phyloP scores from a whole-genome alignment of 2,329 filamentous ascomycete species.

The Botryotinia convoluta region DNA sequence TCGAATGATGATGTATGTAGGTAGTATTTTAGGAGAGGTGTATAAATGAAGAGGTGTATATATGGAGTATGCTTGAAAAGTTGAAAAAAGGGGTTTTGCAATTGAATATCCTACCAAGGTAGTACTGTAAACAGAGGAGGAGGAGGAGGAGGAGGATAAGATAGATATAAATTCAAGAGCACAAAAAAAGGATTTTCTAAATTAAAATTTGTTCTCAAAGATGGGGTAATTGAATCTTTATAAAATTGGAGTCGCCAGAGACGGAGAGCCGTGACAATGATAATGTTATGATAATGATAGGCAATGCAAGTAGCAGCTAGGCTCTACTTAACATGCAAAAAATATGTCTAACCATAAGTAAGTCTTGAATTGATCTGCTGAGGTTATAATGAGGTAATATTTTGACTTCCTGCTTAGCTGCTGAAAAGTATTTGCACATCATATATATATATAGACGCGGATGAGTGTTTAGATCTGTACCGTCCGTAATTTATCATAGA shows the following conservation, averaged over 20 bases:
- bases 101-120: background rate
- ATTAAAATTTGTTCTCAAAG: background rate
- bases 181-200: background rate
- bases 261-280: background rate
- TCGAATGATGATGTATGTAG: background rate
- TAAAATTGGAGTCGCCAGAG: background rate
- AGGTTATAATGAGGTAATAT: slow-evolving; percentile 12
- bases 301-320: background rate
- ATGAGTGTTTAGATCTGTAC: background rate
- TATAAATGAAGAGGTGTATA: background rate
- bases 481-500: background rate
- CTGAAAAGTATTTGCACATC: background rate
- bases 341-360: background rate
- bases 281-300: background rate
- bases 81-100: background rate
- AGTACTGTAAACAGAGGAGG: background rate
- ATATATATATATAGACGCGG: background rate
- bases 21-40: background rate
- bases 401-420: background rate
- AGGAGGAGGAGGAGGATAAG: background rate
- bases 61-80: background rate
- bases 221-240: slow-evolving; percentile 9
- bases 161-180: background rate
- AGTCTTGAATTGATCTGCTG: slow-evolving; percentile 11
- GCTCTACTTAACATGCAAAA: background rate